These are phyloP conservation scores for Boletus sp. DNA, from an alignment of 1,284 basidiomycete species.

Conservation along the genomic window DNA sequence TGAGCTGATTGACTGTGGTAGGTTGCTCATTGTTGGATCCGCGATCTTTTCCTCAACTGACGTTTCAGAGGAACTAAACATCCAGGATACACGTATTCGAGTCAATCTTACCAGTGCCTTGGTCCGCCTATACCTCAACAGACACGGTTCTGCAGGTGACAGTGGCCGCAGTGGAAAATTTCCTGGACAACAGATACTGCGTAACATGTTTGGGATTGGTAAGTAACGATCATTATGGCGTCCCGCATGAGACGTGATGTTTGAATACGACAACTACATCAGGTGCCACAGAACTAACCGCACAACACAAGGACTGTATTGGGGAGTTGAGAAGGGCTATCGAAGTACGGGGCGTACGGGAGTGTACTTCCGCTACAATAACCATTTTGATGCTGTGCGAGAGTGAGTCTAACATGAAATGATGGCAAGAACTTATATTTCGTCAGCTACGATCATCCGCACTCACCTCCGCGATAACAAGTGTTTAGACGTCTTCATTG, in stretches of 20 bases:
- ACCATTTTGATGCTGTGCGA: slow-evolving; percentile 16
- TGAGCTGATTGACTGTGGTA: slow-evolving; percentile 13
- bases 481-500: slow-evolving; percentile 8
- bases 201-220: slow-evolving; percentile 28
- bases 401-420: neutral
- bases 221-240: neutral
- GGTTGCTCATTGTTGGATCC: neutral
- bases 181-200: slow-evolving; percentile 10
- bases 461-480: neutral
- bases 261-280: neutral
- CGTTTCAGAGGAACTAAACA: slow-evolving; percentile 12
- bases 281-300: slow-evolving; percentile 12
- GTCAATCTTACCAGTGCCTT: slow-evolving; percentile 21
- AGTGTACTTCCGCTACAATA: slow-evolving; percentile 29
- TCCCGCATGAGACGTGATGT: neutral
- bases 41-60: neutral
- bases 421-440: neutral
- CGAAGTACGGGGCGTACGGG: slow-evolving; percentile 7
- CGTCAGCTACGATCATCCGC: neutral
- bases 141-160: neutral
- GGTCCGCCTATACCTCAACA: slow-evolving; percentile 4
- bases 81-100: slow-evolving; percentile 10
- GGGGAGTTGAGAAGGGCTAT: slow-evolving; percentile 12
- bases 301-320: slow-evolving; percentile 10
- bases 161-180: neutral